phyloP scores from a whole-genome alignment of 805 yeast species.

The Kockiozyma suomiensis region DNA sequence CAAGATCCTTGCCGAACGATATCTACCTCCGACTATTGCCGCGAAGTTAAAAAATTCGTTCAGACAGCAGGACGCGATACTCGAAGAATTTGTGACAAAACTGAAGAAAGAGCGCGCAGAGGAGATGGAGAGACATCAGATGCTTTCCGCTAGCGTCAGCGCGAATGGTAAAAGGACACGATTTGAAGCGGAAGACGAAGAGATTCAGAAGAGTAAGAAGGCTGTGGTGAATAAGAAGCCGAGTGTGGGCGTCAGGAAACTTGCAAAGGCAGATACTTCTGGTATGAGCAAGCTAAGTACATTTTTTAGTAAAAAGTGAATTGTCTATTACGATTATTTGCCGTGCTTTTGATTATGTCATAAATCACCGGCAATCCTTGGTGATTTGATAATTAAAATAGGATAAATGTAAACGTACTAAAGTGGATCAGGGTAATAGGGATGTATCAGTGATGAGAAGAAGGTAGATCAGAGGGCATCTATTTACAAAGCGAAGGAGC shows the following conservation, averaged over 20 bases:
- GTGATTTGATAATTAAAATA: too few species aligned
- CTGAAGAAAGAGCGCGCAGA: constrained; percentile 30
- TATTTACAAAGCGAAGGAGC: too few species aligned
- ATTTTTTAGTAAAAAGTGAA: constrained; percentile 40
- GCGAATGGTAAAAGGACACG: constrained; percentile 13
- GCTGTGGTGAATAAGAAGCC: constrained; percentile 1
- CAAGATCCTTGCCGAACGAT: constrained; percentile 35
- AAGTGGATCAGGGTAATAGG: too few species aligned
- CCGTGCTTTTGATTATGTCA: neutral
- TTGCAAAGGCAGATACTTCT: constrained; percentile 30
- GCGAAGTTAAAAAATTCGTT: too few species aligned
- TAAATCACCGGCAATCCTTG: neutral
- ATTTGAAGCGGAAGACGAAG: constrained; percentile 23
- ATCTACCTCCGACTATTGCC: too few species aligned
- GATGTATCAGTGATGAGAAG: too few species aligned
- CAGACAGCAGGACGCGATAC: constrained; percentile 29
- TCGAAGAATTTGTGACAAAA: constrained; percentile 33
- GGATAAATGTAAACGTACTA: too few species aligned
- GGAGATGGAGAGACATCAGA: constrained; percentile 31
- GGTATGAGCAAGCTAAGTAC: constrained; percentile 40
- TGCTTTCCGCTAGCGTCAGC: constrained; percentile 19
- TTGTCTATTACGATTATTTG: too few species aligned
- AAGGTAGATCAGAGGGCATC: too few species aligned
- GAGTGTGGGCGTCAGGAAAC: constrained; percentile 29
- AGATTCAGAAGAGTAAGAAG: constrained; percentile 15